Percentiles rank a stretch among this genome's conserved stretches.
Evolutionary conservation across 208 protist species (phyloP).

Genomic region (Wallacemonas sp.): DNA sequence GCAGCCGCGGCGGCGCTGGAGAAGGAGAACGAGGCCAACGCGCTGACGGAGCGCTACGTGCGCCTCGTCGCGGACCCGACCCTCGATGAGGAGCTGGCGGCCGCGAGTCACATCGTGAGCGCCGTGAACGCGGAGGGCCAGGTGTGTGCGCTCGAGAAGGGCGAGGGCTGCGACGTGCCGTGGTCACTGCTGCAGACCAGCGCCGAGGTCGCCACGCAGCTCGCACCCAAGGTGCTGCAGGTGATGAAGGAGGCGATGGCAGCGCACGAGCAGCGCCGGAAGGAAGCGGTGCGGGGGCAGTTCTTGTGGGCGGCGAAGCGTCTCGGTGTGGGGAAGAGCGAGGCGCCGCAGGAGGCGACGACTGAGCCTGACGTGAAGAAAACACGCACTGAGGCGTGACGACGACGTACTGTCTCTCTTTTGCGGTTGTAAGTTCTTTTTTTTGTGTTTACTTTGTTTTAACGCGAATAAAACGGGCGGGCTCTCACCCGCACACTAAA

Average conservation of each 20-base stretch:
- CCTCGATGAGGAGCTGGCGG: conserved; percentile 58
- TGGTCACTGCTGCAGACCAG: conserved; percentile 47
- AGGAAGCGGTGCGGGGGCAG: conserved; percentile 54
- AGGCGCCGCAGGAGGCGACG: conserved; percentile 2
- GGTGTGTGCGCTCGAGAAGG: conserved; percentile 81
- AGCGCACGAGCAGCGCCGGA: conserved; percentile 61
- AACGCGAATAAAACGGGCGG: no score
- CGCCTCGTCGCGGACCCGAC: conserved; percentile 77
- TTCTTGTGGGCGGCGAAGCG: conserved; percentile 90
- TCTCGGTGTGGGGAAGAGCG: conserved; percentile 44
- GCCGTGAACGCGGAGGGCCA: conserved; percentile 84
- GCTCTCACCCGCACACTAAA: no score
- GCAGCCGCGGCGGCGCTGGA: conserved; percentile 11
- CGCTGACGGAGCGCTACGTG: conserved; percentile 19
- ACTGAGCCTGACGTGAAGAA: conserved; percentile 23
- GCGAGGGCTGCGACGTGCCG: conserved; percentile 64
- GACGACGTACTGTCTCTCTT: neutral
- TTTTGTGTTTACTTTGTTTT: conserved; percentile 5
- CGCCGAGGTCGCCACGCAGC: conserved; percentile 42
- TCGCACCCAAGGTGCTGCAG: conserved; percentile 49
- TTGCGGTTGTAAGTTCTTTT: no score
- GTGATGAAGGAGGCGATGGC: conserved; percentile 67
- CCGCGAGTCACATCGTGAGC: conserved; percentile 61
- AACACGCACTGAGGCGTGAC: conserved; percentile 20
- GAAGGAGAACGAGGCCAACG: conserved; percentile 15